Evolutionary conservation across 768 basidiomycete genomes (phyloP).

Genomic region (Paxillus ammoniavirescens): DNA sequence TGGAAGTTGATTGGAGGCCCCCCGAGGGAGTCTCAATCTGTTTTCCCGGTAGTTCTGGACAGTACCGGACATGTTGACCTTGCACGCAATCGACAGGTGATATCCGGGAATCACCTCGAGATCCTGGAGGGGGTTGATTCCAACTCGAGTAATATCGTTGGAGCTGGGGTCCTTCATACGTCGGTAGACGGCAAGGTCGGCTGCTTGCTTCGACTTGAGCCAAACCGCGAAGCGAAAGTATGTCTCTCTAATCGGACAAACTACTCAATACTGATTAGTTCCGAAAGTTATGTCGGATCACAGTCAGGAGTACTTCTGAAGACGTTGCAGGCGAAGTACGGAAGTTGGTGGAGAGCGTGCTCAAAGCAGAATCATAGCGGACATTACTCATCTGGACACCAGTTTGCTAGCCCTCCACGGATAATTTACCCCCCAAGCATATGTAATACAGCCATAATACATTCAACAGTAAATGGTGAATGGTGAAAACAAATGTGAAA

Average conservation of each 20-base stretch:
- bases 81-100: constrained; percentile 67
- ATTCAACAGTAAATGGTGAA: constrained; percentile 7
- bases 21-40: constrained; percentile 85
- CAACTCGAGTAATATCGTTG: constrained; percentile 90
- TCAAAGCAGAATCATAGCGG: constrained; percentile 28
- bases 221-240: constrained; percentile 95
- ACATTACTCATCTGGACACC: background rate
- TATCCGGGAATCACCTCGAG: constrained; percentile 75
- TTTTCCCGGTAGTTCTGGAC: constrained; percentile 80
- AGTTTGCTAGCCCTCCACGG: background rate
- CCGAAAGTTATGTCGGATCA: constrained; percentile 82
- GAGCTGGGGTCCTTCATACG: constrained; percentile 95
- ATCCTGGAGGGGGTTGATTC: constrained; percentile 86
- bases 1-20: constrained; percentile 98
- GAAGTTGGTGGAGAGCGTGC: constrained; percentile 43
- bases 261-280: background rate
- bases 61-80: constrained; percentile 71
- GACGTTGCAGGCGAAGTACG: constrained; percentile 75
- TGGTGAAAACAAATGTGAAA: constrained; percentile 4
- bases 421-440: constrained; percentile 13
- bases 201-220: constrained; percentile 89
- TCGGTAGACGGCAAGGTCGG: constrained; percentile 93
- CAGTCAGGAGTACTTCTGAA: constrained; percentile 93
- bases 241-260: constrained; percentile 14
- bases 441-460: constrained; percentile 28